Base-by-base conservation (phyloP, 1,284 basidiomycete genomes). In the Apiotrichum gracile region DNA sequence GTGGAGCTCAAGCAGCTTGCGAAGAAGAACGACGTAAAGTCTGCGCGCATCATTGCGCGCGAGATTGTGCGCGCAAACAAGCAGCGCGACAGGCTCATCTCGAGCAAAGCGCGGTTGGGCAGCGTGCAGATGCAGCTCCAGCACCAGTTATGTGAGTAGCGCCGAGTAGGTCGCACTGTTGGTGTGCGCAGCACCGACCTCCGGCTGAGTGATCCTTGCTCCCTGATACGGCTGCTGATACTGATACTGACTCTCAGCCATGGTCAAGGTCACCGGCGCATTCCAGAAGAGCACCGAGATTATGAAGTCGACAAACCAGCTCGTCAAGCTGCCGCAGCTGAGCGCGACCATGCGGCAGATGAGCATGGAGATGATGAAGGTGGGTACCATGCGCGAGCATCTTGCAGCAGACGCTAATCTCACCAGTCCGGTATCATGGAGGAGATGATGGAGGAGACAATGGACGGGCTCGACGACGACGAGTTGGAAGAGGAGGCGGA, bases 341-440 rank as follows among this genome's bases (percentile, higher is more conserved):
- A 88, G 85, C 70, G 86, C 85, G 61, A 82, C 84, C 0, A 98
- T 99, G 96, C 83, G 91, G 27, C 88, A 97, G 68, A 94, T 98
- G 91, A 90, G 87, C 65, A 89, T 92, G 84, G 94, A 98, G 75
- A 97, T 98, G 92, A 97, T 90, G 61, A 97, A 97, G 83, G 91
- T 88, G 56, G 22, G 72, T 48, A 33, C 12, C 24, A 14, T 16
- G 8, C 12, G 12, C 31, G 1, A 5, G 35, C 33, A 6, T n/a
- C n/a, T 3, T 24, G 13, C 2, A 16, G 46, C 16, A 31, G 27
- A 7, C 5, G 35, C 48, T 29, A 17, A 24, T 40, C n/a, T 41
- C 33, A 19, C 0, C 55, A 94, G 91, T 89, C 89, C 41, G 91
- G 91, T 5, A 88, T 94, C 52, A 83, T 93, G 82, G 90, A 91